Percentiles rank a stretch among this genome's conserved stretches.
Conservation (phyloP, 768 basidiomycete species). For the Scleroderma bovista region DNA sequence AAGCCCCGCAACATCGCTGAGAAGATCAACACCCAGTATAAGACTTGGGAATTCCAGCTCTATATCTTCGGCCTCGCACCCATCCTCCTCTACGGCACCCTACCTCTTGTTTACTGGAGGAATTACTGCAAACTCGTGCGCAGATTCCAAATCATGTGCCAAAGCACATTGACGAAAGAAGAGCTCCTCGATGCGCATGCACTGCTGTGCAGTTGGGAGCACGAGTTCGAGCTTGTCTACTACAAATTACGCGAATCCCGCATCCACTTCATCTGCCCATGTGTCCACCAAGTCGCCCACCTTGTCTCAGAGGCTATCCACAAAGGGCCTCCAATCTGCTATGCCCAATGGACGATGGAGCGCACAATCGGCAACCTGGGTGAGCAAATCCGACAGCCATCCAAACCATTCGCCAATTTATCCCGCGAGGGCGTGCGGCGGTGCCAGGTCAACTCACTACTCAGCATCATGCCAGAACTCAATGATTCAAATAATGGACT, state of each 20-base stretch:
- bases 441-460: conserved; percentile 14
- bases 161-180: conserved; percentile 8
- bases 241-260: conserved; percentile 15
- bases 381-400: conserved; percentile 18
- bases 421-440: conserved; percentile 17
- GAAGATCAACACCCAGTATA: conserved; percentile 26
- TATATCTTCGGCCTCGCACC: conserved; percentile 18
- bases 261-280: conserved; percentile 27
- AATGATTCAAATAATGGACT: background rate
- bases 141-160: conserved; percentile 17
- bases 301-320: conserved; percentile 1
- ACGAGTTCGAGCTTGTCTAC: conserved; percentile 27
- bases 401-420: conserved; percentile 24
- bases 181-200: conserved; percentile 13
- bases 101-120: conserved; percentile 11
- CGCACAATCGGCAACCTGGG: conserved; percentile 21
- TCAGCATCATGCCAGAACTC: conserved; percentile 8
- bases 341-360: conserved; percentile 28
- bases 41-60: conserved; percentile 20
- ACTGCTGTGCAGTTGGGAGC: conserved; percentile 17
- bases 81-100: conserved; percentile 9
- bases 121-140: conserved; percentile 18
- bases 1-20: conserved; percentile 21
- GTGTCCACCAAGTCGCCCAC: conserved; percentile 26
- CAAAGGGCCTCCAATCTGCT: too few species aligned